These are phyloP conservation scores for Penicillium sp. DNA, from an alignment of 2,329 filamentous ascomycete genomes.

Conservation along the genomic window DNA sequence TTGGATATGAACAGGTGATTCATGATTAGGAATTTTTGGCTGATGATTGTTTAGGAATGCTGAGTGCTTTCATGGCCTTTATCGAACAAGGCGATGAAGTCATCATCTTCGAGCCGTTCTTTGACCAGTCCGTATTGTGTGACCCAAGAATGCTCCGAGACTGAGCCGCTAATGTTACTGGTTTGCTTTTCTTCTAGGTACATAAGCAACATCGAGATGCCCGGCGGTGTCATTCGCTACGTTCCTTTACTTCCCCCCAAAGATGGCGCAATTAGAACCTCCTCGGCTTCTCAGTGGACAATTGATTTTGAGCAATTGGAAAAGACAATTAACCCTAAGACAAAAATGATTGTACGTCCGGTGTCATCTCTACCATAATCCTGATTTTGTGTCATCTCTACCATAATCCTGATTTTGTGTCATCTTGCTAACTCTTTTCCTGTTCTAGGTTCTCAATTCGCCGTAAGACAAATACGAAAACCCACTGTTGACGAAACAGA, in stretches of 20 bases:
- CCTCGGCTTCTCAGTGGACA: slow-evolving; percentile 82
- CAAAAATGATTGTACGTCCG: slow-evolving; percentile 86
- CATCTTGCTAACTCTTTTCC: slow-evolving; percentile 10
- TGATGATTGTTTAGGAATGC: slow-evolving; percentile 59
- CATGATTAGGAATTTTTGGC: background rate
- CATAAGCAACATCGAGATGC: slow-evolving; percentile 98
- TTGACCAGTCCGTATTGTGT: slow-evolving; percentile 72
- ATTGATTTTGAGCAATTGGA: slow-evolving; percentile 81
- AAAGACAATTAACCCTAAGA: slow-evolving; percentile 74
- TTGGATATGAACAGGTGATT: background rate
- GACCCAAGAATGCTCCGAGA: slow-evolving; percentile 27
- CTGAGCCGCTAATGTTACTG: background rate
- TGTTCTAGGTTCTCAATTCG: slow-evolving; percentile 45
- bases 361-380: slow-evolving; percentile 22
- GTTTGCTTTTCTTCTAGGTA: slow-evolving; percentile 54
- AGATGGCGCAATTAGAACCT: slow-evolving; percentile 72
- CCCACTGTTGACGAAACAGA: background rate
- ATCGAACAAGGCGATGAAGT: slow-evolving; percentile 93
- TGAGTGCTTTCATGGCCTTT: slow-evolving; percentile 97
- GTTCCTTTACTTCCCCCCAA: slow-evolving; percentile 89
- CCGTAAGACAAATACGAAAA: slow-evolving; percentile 35
- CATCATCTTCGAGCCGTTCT: slow-evolving; percentile 97
- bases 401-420: background rate
- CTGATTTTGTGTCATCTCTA: background rate
- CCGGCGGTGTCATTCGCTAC: slow-evolving; percentile 89